Evolutionary conservation across 306 rosid species (phyloP), one percentile per base, ranked within the genome.

Genomic region (Quercus parvula): DNA sequence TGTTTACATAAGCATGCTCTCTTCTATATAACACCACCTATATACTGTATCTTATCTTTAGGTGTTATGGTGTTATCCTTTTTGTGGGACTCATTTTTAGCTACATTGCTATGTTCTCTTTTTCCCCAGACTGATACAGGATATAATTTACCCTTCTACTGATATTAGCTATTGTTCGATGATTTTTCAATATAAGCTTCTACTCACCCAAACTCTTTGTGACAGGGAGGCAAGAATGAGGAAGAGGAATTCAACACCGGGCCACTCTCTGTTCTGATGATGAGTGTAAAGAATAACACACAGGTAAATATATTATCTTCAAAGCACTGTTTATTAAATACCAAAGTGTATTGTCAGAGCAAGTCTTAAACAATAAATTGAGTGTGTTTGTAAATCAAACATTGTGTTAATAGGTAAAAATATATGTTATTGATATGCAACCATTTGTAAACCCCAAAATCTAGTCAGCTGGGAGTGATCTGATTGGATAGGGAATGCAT

Each of bases 171-270:
- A 28, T 63, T 52, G 8, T 2, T n/a, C 15, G 33, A 8, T 17
- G 59, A 2, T 51, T 70, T 44, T 11, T 22, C 20, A 49, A 8
- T 41, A 12, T 33, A 18, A 0, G 5, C 30, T 35, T 33, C 28
- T 75, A 22, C 74, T 62, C 56, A 62, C 49, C 3, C 24, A 25
- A 22, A n/a, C 54, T 71, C 33, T 25, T 63, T 77, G 62, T 35
- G 41, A 56, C 80, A 88, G 87, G 78, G 24, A 72, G 59, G 27
- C 73, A 88, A 84, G 87, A 86, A 75, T 7, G 92, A 84, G 79
- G 92, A 84, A 54, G 92, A 88, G 82, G 92, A 88, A 46, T 88
- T 88, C 55, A 88, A 86, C 54, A 86, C 90, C 2, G 92, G 92
- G 14, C 92, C 92, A 22, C 92, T 88, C n/a, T 88, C 92, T 20